Conservation (phyloP, 1,139 yeast species). For the Wickerhamomyces sp. region DNA sequence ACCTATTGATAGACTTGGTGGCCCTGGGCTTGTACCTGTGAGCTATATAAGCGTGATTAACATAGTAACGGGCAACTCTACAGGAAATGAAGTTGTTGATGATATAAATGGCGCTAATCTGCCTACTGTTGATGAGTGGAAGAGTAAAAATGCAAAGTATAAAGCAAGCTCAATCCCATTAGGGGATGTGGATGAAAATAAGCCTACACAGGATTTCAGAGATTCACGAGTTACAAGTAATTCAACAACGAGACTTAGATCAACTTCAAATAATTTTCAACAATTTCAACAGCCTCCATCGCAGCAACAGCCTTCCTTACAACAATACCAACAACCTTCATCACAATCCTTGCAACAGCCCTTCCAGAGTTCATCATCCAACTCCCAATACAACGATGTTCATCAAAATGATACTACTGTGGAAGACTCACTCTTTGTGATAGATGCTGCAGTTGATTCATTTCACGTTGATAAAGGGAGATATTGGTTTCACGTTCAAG, state of each 20-base stretch:
- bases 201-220: slow-evolving; percentile 4
- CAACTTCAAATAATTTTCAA: neutral
- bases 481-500: slow-evolving; percentile 81
- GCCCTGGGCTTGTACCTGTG: slow-evolving; percentile 94
- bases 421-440: slow-evolving; percentile 23
- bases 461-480: slow-evolving; percentile 82
- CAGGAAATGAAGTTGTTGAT: slow-evolving; percentile 42
- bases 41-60: slow-evolving; percentile 85
- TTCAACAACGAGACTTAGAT: slow-evolving; percentile 6
- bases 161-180: slow-evolving; percentile 87
- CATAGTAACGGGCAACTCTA: slow-evolving; percentile 55
- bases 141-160: slow-evolving; percentile 82
- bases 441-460: slow-evolving; percentile 74
- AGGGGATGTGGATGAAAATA: slow-evolving; percentile 30
- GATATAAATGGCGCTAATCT: slow-evolving; percentile 62
- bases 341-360: slow-evolving; percentile 9
- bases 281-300: no score
- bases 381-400: no score
- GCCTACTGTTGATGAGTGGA: slow-evolving; percentile 96
- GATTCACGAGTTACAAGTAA: slow-evolving; percentile 5
- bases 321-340: slow-evolving; percentile 4
- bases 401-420: neutral
- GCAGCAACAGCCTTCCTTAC: slow-evolving; percentile 6
- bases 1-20: slow-evolving; percentile 91
- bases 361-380: no score